A percentile compares a stretch with the other conserved stretches of the same genome.
Evolutionary conservation across 805 yeast species (phyloP).

Genomic region (Starmerella bacillaris): DNA sequence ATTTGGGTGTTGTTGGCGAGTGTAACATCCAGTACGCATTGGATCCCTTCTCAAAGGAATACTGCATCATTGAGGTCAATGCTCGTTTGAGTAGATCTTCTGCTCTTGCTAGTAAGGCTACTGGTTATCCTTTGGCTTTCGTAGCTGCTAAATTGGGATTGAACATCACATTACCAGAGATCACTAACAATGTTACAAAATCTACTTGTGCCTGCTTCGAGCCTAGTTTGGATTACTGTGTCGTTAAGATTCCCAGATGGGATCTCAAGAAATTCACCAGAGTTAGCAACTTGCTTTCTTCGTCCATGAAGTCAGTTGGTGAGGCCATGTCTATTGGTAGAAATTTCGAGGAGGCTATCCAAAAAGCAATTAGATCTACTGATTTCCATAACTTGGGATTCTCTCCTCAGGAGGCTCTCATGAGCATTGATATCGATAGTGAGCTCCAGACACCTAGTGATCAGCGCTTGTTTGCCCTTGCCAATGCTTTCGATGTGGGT

Average conservation of each 20-base stretch:
- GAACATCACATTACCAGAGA: conserved; percentile 78
- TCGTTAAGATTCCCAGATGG: conserved; percentile 97
- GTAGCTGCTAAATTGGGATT: conserved; percentile 95
- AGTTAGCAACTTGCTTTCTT: conserved; percentile 70
- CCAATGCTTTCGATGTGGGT: conserved; percentile 78
- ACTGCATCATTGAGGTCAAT: conserved; percentile 93
- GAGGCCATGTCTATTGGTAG: conserved; percentile 97
- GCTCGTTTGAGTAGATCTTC: conserved; percentile 96
- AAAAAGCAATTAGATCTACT: conserved; percentile 88
- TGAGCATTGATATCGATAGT: conserved; percentile 79
- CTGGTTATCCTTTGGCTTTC: conserved; percentile 95
- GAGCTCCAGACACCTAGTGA: conserved; percentile 96
- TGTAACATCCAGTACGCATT: conserved; percentile 95
- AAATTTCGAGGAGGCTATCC: conserved; percentile 93
- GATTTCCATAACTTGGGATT: conserved; percentile 94
- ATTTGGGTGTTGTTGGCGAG: conserved; percentile 97
- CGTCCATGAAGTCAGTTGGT: conserved; percentile 97
- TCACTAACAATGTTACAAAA: conserved; percentile 82
- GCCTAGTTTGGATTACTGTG: conserved; percentile 92
- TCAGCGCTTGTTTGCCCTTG: conserved; percentile 88
- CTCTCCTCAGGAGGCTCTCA: conserved; percentile 44
- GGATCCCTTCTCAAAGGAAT: conserved; percentile 83
- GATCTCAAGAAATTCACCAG: conserved; percentile 89
- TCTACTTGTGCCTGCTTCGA: conserved; percentile 92
- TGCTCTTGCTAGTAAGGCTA: conserved; percentile 97